Evolutionary conservation across 2,329 filamentous ascomycete species (phyloP), one percentile per base, ranked within the genome.

Genomic region (Allantophomopsis lycopodina): DNA sequence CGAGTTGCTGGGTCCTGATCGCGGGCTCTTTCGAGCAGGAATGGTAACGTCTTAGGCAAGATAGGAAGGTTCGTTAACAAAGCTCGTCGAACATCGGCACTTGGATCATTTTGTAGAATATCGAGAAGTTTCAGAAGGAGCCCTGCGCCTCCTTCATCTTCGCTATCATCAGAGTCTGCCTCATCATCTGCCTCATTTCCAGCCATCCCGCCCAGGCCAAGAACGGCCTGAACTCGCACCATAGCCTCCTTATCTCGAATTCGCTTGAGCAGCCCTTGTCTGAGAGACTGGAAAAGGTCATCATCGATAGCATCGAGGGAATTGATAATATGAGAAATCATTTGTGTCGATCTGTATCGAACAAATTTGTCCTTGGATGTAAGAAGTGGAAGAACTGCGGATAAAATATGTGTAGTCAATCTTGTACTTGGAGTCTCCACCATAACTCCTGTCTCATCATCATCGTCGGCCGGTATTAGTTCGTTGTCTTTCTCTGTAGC

Each of bases 161-260:
- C 76, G 42, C 77, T 81, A 31, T 79, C 78, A 35, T 86, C 81
- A 10, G 79, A 74, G 46, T 83, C 73, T 30, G 70, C 71, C 49
- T 76, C 76, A 10, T 76, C 81, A 40, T 83, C 82, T 4, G 80
- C 73, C 48, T 83, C 77, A 49, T 86, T 85, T 16, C 80, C 81
- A 6, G 86, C 85, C 38, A 96, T 67, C 23, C 87, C 74, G 6
- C 85, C 84, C n/a, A 98, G 69, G 4, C 88, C 89, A 45, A 94
- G 69, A 1, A 94, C 86, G 6, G 91, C 91, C 58, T 98, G 91
- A 5, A 91, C 79, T 43, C 91, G 78, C 7, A 98, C 86, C 56
- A 88, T 83, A 6, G 87, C 75, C 57, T 98, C 91, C 60, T 95
- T 96, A 61, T 98, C 91, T 48, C 86, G 78, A 38, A 96, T 80